These are phyloP conservation scores for Aotearoamyces nothofagi DNA, from an alignment of 2,329 filamentous ascomycete species.

Conservation along the genomic window DNA sequence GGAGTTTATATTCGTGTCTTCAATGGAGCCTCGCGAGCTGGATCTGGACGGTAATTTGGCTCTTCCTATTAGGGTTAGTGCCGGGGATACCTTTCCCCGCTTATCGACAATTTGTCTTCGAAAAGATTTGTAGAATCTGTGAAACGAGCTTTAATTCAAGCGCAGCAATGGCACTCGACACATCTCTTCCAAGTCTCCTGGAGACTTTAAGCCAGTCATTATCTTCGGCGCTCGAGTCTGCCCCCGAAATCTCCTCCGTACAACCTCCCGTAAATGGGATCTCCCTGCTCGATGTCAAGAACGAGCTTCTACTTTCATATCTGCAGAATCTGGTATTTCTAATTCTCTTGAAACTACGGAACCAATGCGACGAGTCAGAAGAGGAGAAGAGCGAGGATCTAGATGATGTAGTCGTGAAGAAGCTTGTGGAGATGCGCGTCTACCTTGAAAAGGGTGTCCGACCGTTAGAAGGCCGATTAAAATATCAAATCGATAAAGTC, in stretches of 20 bases:
- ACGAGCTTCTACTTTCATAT: slow-evolving; percentile 92
- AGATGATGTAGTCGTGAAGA: slow-evolving; percentile 59
- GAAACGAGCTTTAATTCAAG: too few species aligned
- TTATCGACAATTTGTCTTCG: too few species aligned
- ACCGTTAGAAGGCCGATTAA: slow-evolving; percentile 76
- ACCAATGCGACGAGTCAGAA: slow-evolving; percentile 22
- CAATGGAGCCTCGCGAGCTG: too few species aligned
- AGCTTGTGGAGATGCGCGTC: slow-evolving; percentile 79
- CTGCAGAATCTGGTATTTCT: slow-evolving; percentile 87
- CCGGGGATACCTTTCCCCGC: too few species aligned
- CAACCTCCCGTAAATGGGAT: slow-evolving; percentile 74
- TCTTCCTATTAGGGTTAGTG: too few species aligned
- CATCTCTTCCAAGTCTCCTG: slow-evolving; percentile 32
- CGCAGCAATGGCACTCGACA: slow-evolving; percentile 29
- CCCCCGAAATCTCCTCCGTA: slow-evolving; percentile 50
- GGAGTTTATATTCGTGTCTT: too few species aligned
- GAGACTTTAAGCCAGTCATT: slow-evolving; percentile 42
- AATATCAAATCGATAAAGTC: slow-evolving; percentile 93
- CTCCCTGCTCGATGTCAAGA: slow-evolving; percentile 88
- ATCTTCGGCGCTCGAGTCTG: slow-evolving; percentile 28
- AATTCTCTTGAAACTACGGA: slow-evolving; percentile 65
- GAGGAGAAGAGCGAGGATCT: slow-evolving; percentile 27
- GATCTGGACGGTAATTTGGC: too few species aligned
- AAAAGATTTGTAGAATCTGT: too few species aligned
- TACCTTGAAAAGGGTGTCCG: slow-evolving; percentile 88